A percentile compares a stretch with the other conserved stretches of the same genome.
Evolutionary conservation across 257 asterid genomes (phyloP).

Genomic region (Nemophila menziesii): DNA sequence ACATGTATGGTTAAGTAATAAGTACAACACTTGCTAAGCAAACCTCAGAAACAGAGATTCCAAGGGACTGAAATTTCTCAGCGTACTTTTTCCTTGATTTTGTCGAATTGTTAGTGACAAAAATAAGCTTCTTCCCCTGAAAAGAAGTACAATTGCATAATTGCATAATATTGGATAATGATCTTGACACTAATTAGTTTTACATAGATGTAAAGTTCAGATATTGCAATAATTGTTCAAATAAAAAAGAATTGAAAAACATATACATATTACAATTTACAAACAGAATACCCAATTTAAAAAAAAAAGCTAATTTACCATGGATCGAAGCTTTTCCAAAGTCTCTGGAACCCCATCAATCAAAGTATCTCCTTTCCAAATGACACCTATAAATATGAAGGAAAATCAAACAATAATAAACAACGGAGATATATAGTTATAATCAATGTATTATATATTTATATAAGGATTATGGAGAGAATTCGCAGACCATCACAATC

Average conservation of each 20-base stretch:
- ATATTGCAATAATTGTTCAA: background rate
- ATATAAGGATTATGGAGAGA: background rate
- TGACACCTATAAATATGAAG: conserved; percentile 40
- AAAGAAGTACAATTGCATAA: conserved; percentile 3
- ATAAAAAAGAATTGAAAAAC: background rate
- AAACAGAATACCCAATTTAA: background rate
- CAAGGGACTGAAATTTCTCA: conserved; percentile 65
- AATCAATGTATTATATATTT: background rate
- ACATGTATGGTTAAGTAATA: background rate
- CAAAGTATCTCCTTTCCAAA: conserved; percentile 82
- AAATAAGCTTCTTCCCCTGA: conserved; percentile 79
- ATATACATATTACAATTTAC: background rate
- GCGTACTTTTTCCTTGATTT: conserved; percentile 74
- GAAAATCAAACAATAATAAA: background rate
- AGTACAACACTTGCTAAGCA: conserved; percentile 10
- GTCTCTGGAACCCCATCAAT: conserved; percentile 77
- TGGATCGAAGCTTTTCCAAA: conserved; percentile 61
- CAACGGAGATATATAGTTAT: too few species aligned
- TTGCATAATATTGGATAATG: background rate
- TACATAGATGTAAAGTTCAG: background rate
- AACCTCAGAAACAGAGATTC: conserved; percentile 76
- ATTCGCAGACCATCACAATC: conserved; percentile 73
- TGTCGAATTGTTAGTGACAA: conserved; percentile 88
- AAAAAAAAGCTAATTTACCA: conserved; percentile 22
- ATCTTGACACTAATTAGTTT: background rate